Evolutionary conservation across 306 rosid species (phyloP).

Genomic region (Begonia fuchsioides): DNA sequence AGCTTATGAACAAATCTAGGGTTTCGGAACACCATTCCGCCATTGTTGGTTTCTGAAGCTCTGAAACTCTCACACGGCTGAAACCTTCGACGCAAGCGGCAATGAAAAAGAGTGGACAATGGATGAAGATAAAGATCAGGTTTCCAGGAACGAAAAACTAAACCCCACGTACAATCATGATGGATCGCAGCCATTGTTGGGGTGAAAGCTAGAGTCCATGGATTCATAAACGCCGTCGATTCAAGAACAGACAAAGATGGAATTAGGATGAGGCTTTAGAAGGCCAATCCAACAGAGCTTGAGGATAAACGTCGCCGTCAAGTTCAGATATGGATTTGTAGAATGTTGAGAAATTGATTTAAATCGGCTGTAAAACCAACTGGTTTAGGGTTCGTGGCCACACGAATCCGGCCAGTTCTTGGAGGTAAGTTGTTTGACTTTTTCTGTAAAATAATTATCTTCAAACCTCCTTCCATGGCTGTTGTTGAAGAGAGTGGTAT

Average conservation of each 20-base stretch:
- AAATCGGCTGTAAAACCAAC: too few species aligned
- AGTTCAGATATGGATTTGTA: not conserved
- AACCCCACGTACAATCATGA: too few species aligned
- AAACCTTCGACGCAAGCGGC: not conserved
- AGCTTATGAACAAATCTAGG: too few species aligned
- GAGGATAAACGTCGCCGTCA: not conserved
- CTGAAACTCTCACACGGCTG: not conserved
- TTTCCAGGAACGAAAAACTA: too few species aligned
- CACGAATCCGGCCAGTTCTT: too few species aligned
- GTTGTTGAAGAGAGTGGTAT: too few species aligned
- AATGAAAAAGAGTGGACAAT: conserved; percentile 1
- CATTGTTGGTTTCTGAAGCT: not conserved
- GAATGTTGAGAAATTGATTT: too few species aligned
- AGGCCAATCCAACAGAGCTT: not conserved
- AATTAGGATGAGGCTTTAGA: conserved; percentile 6
- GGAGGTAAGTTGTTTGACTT: too few species aligned
- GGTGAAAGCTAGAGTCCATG: not conserved
- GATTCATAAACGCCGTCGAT: conserved; percentile 8
- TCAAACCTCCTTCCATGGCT: too few species aligned
- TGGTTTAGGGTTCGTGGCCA: too few species aligned
- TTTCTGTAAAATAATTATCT: too few species aligned
- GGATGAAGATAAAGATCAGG: conserved; percentile 7
- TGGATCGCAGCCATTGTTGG: too few species aligned
- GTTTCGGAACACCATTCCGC: not conserved
- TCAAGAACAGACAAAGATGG: not conserved